Conservation (phyloP, 306 rosid species). For the Lablab purpureus region DNA sequence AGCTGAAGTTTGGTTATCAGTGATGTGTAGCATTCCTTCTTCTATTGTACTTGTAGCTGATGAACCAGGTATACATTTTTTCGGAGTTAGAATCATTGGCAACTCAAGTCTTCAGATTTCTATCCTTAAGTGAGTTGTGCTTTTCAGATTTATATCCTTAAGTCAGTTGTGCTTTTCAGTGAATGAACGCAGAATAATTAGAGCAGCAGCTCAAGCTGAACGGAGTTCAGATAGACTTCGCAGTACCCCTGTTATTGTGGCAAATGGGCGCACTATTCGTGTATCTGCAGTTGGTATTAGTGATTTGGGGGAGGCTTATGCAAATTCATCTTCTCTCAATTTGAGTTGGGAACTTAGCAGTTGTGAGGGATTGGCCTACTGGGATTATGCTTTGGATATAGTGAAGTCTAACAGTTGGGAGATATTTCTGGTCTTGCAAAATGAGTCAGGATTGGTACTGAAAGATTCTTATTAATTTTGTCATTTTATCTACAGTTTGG, state of each 20-base stretch:
- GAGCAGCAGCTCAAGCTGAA: slow-evolving; percentile 73
- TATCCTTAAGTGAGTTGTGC: slow-evolving; percentile 44
- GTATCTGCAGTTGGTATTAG: slow-evolving; percentile 80
- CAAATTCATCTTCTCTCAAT: slow-evolving; percentile 87
- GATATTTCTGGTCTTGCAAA: slow-evolving; percentile 83
- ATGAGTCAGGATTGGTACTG: slow-evolving; percentile 86
- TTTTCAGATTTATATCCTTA: slow-evolving; percentile 55
- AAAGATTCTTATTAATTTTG: slow-evolving; percentile 33
- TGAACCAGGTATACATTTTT: slow-evolving; percentile 70
- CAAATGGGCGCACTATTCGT: slow-evolving; percentile 83
- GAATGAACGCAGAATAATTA: slow-evolving; percentile 63
- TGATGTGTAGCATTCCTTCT: slow-evolving; percentile 72
- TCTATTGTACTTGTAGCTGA: slow-evolving; percentile 82
- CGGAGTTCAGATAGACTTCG: slow-evolving; percentile 62
- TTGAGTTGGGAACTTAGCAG: slow-evolving; percentile 84
- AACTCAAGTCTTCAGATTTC: slow-evolving; percentile 30
- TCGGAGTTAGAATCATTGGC: slow-evolving; percentile 36
- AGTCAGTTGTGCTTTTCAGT: slow-evolving; percentile 60
- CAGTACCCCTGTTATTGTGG: slow-evolving; percentile 74
- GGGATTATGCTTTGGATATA: slow-evolving; percentile 66
- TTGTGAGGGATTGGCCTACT: slow-evolving; percentile 79
- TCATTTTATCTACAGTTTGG: slow-evolving; percentile 36
- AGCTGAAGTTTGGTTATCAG: slow-evolving; percentile 61
- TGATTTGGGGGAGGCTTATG: slow-evolving; percentile 77
- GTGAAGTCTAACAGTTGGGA: slow-evolving; percentile 70